Percentiles rank a stretch among this genome's conserved stretches.
phyloP scores from a whole-genome alignment of 768 basidiomycete species.

The Leucocoprinus birnbaumii region DNA sequence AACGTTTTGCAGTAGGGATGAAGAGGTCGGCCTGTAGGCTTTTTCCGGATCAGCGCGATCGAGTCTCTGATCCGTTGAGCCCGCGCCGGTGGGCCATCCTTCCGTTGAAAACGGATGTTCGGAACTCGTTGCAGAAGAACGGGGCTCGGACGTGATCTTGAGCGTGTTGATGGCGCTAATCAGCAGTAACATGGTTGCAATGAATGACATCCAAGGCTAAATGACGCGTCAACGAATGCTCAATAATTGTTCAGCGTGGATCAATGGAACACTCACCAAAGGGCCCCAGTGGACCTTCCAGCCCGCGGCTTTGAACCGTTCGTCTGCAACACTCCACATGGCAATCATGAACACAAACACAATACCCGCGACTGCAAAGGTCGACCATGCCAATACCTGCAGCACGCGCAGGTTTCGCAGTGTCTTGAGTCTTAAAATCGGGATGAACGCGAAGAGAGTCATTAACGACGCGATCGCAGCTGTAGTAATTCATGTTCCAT shows the following conservation, averaged over 20 bases:
- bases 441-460: constrained; percentile 26
- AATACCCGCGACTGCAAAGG: constrained; percentile 25
- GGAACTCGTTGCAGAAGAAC: not conserved
- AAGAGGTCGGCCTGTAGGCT: too few relatives aligned
- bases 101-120: not conserved
- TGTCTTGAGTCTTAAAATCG: constrained; percentile 20
- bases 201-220: constrained; percentile 35
- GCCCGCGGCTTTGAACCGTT: constrained; percentile 28
- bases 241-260: not conserved
- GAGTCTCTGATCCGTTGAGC: too few relatives aligned
- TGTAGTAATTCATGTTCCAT: constrained; percentile 8
- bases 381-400: constrained; percentile 21
- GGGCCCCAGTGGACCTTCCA: constrained; percentile 32
- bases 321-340: constrained; percentile 29
- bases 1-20: too few relatives aligned
- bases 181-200: constrained; percentile 26
- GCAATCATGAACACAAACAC: constrained; percentile 37
- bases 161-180: constrained; percentile 9
- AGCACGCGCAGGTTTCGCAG: constrained; percentile 26
- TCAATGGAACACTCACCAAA: constrained; percentile 24
- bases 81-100: too few relatives aligned
- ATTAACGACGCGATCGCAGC: constrained; percentile 28
- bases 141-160: not conserved
- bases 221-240: not conserved
- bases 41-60: too few relatives aligned